Conservation (phyloP, 352 stramenopile species). For the Phytophthora pisi region DNA sequence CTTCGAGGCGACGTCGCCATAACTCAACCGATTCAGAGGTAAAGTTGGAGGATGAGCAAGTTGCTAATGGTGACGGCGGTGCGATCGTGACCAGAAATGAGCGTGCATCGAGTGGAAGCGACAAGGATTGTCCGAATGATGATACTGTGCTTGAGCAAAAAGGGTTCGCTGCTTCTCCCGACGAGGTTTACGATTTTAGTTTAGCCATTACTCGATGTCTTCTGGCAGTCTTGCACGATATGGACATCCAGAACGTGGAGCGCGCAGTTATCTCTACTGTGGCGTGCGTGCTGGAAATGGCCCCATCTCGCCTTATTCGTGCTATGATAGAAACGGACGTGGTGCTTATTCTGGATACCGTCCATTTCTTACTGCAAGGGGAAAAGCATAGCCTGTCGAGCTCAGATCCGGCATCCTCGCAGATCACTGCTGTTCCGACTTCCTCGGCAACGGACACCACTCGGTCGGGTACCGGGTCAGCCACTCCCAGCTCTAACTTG, state of each 20-base stretch:
- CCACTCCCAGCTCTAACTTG: constrained; percentile 47
- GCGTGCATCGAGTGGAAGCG: constrained; percentile 12
- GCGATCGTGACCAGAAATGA: background rate
- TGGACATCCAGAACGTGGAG: constrained; percentile 77
- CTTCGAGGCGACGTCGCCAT: constrained; percentile 35
- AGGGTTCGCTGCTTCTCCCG: constrained; percentile 32
- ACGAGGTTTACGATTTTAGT: constrained; percentile 59
- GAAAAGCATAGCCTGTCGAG: constrained; percentile 28
- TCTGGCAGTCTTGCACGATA: constrained; percentile 52
- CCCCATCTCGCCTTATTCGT: constrained; percentile 58
- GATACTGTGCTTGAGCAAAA: constrained; percentile 16
- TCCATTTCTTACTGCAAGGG: constrained; percentile 72
- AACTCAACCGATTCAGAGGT: constrained; percentile 44
- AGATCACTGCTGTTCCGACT: background rate
- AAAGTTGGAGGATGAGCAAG: constrained; percentile 22
- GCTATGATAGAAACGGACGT: constrained; percentile 56
- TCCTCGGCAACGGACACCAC: background rate
- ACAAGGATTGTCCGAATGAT: constrained; percentile 18
- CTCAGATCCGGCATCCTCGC: constrained; percentile 2
- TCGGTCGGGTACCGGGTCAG: constrained; percentile 1
- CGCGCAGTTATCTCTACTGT: constrained; percentile 67
- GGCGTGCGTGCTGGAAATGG: constrained; percentile 78
- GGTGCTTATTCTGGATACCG: constrained; percentile 68
- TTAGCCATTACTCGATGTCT: constrained; percentile 51
- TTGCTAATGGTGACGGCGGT: background rate